Evolutionary conservation across 225 moss, liverwort and hornwort species (phyloP).

Genomic region (Neckera pumila): DNA sequence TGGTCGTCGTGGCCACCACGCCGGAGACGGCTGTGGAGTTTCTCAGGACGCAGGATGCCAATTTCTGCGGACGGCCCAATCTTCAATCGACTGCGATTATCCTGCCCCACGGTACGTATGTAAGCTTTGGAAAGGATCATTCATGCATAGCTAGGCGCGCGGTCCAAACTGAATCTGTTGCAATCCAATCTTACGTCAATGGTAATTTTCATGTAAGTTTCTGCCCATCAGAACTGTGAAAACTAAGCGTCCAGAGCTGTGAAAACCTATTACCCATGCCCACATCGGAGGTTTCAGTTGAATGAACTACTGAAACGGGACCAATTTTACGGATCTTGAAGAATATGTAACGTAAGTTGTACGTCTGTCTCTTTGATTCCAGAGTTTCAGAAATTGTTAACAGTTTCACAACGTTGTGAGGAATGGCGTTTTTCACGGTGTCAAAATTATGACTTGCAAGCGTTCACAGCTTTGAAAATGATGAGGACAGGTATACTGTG

Average conservation of each 20-base stretch:
- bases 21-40: slow-evolving; percentile 12
- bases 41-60: slow-evolving; percentile 12
- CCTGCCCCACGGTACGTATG: not conserved
- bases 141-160: not conserved
- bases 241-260: not conserved
- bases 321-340: not conserved
- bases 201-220: not conserved
- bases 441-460: no score
- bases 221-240: no score
- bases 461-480: not conserved
- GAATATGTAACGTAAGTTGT: not conserved
- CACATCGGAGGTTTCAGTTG: not conserved
- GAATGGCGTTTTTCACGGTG: not conserved
- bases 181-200: not conserved
- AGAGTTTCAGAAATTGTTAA: not conserved
- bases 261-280: not conserved
- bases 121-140: not conserved
- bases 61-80: slow-evolving; percentile 4
- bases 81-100: not conserved
- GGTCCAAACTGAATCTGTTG: no score
- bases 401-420: no score
- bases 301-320: not conserved
- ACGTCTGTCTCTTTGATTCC: not conserved
- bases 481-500: not conserved
- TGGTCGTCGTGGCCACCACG: not conserved